Base-by-base conservation (phyloP, 2,329 filamentous ascomycete species). In the Venturia pyrina region DNA sequence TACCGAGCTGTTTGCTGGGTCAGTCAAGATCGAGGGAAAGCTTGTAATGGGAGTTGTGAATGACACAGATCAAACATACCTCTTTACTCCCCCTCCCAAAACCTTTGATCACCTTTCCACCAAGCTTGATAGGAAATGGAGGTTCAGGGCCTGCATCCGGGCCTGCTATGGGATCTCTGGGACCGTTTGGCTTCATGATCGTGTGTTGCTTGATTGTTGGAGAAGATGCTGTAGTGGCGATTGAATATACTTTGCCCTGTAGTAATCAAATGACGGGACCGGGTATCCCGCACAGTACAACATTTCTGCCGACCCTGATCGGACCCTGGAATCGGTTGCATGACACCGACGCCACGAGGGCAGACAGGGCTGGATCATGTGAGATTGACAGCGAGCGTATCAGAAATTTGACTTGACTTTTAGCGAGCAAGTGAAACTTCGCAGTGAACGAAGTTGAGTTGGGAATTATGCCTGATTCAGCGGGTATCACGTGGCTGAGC, bases 61-160 rank as follows among this genome's bases (percentile, higher is more conserved):
- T 1, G 59, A 17, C n/a, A 50, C 19, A 63, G 11, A 44, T 24
- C 32, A 40, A 43, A 65, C 78, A 67, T 75, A 93, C 90, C 79
- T 97, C 93, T 80, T 92, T 96, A 72, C 91, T 96, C 19, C 95
- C 95, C 67, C 95, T 86, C 53, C 95, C 93, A 76, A 98, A 98
- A 43, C 95, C 95, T 72, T 90, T 89, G 72, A 97, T 92, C 32
- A 99, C 92, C 65, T 88, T 86, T 32, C 95, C 95, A 68, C 89
- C 88, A 78, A 98, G 87, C 70, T 83, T 85, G 71, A 96, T 83
- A 0, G 95, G 95, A 76, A 87, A 98, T 0, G 95, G 95, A 6
- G 85, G 63, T 71, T 87, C 82, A 15, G 93, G 93, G 3, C 91
- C 91, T 48, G 80, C 76, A 56, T 90, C 85, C 10, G 88, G 81